phyloP scores from a whole-genome alignment of 1,139 yeast species.

The Citeromyces siamensis region DNA sequence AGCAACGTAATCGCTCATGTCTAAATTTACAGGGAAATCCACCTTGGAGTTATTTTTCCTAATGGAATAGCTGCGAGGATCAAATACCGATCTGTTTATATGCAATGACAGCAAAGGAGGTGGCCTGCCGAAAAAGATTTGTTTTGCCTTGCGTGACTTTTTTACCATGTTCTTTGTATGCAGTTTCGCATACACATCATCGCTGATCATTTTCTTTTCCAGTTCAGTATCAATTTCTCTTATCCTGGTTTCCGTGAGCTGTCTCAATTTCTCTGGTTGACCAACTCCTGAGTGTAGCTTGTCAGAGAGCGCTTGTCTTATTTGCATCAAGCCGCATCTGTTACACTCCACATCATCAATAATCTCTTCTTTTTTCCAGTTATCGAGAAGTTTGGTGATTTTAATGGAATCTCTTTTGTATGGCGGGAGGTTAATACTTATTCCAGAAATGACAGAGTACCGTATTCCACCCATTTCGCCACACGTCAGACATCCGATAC shows the following conservation, averaged over 20 bases:
- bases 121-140: constrained; percentile 67
- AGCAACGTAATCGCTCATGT: constrained; percentile 59
- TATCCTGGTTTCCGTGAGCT: constrained; percentile 38
- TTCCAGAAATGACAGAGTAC: constrained; percentile 69
- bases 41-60: constrained; percentile 78
- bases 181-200: constrained; percentile 61
- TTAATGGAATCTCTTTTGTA: constrained; percentile 28
- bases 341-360: constrained; percentile 91
- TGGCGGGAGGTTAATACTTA: constrained; percentile 58
- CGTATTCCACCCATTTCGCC: constrained; percentile 92
- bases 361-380: constrained; percentile 72
- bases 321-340: constrained; percentile 68
- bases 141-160: constrained; percentile 74
- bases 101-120: constrained; percentile 79
- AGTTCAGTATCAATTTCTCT: constrained; percentile 46
- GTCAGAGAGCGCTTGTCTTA: constrained; percentile 34
- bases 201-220: constrained; percentile 56
- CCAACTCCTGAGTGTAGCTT: constrained; percentile 21
- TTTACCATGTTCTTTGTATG: constrained; percentile 68
- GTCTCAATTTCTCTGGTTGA: constrained; percentile 23
- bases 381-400: constrained; percentile 46
- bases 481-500: constrained; percentile 81
- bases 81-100: constrained; percentile 86
- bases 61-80: constrained; percentile 71
- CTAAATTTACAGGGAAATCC: constrained; percentile 55